phyloP scores from a whole-genome alignment of 2,329 filamentous ascomycete genomes.

The Diaporthe aspalathi region DNA sequence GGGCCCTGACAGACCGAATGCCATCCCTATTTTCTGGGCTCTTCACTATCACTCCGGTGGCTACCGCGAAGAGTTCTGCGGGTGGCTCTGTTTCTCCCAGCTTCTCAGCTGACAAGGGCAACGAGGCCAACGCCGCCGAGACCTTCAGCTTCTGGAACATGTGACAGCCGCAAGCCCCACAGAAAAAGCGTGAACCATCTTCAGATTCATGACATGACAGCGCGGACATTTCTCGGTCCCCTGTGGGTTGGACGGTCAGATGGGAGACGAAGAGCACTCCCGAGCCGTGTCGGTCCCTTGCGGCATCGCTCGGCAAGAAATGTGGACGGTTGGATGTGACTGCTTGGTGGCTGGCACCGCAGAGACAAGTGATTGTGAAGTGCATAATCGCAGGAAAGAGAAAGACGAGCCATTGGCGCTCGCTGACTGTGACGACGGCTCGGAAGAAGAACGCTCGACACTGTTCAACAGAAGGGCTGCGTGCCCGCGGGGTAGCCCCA shows the following conservation, averaged over 20 bases:
- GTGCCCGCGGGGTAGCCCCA: neutral
- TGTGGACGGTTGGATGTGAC: neutral
- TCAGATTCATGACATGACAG: constrained; percentile 10
- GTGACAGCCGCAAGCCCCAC: constrained; percentile 55
- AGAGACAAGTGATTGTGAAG: constrained; percentile 7
- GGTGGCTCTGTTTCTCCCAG: constrained; percentile 41
- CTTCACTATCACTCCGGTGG: constrained; percentile 51
- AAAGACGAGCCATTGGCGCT: neutral
- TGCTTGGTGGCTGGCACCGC: constrained; percentile 7
- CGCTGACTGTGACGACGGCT: neutral
- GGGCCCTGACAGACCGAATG: neutral
- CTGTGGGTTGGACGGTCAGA: constrained; percentile 44
- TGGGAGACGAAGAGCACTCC: constrained; percentile 55
- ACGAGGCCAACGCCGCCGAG: constrained; percentile 8
- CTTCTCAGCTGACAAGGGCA: neutral
- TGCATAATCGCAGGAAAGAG: neutral
- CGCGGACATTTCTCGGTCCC: constrained; percentile 40
- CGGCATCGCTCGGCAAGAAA: constrained; percentile 42
- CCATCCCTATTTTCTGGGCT: neutral
- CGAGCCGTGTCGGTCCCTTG: constrained; percentile 45
- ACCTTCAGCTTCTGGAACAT: constrained; percentile 46
- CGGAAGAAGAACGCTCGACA: neutral
- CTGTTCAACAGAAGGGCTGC: neutral
- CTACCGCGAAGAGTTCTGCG: constrained; percentile 45
- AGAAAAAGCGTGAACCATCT: constrained; percentile 50